Conservation (phyloP, 2,329 filamentous ascomycete genomes). For the Phyllosticta ampelicida region DNA sequence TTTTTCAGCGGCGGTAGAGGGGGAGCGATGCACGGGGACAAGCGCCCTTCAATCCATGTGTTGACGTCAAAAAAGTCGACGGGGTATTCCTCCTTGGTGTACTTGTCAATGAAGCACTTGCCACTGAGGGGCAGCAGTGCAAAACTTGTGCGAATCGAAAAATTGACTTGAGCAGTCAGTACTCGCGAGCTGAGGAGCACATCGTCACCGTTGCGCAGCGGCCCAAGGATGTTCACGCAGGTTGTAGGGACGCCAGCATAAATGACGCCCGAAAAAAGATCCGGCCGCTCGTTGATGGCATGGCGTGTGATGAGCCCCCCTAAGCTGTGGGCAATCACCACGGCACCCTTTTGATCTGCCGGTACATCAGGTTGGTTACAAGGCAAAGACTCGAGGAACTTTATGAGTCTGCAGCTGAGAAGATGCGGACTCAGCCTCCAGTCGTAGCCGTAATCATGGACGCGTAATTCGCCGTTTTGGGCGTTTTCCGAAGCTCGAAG, state of each 20-base stretch:
- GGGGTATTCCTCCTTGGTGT: slow-evolving; percentile 67
- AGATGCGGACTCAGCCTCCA: slow-evolving; percentile 80
- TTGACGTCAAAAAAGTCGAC: slow-evolving; percentile 75
- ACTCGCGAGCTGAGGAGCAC: slow-evolving; percentile 83
- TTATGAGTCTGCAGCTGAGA: slow-evolving; percentile 58
- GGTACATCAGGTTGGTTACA: slow-evolving; percentile 54
- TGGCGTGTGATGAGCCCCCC: slow-evolving; percentile 59
- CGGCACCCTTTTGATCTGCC: slow-evolving; percentile 52
- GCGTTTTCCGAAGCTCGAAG: slow-evolving; percentile 65
- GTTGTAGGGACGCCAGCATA: slow-evolving; percentile 78
- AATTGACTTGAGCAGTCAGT: slow-evolving; percentile 85
- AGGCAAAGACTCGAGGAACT: slow-evolving; percentile 62
- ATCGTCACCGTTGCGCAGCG: slow-evolving; percentile 82
- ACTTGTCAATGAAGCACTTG: slow-evolving; percentile 74
- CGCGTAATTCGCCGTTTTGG: slow-evolving; percentile 56
- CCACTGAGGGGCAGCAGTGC: slow-evolving; percentile 78
- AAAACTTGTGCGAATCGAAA: slow-evolving; percentile 78
- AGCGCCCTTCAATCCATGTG: slow-evolving; percentile 66
- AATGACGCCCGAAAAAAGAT: slow-evolving; percentile 75
- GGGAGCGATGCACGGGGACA: slow-evolving; percentile 67
- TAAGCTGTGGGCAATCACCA: slow-evolving; percentile 76
- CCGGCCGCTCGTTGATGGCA: slow-evolving; percentile 72
- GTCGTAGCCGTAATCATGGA: slow-evolving; percentile 91
- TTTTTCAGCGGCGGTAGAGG: slow-evolving; percentile 47
- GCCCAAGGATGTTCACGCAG: slow-evolving; percentile 85